These are phyloP conservation scores for Crithidia mellificae DNA, from an alignment of 208 protist species.

Conservation along the genomic window DNA sequence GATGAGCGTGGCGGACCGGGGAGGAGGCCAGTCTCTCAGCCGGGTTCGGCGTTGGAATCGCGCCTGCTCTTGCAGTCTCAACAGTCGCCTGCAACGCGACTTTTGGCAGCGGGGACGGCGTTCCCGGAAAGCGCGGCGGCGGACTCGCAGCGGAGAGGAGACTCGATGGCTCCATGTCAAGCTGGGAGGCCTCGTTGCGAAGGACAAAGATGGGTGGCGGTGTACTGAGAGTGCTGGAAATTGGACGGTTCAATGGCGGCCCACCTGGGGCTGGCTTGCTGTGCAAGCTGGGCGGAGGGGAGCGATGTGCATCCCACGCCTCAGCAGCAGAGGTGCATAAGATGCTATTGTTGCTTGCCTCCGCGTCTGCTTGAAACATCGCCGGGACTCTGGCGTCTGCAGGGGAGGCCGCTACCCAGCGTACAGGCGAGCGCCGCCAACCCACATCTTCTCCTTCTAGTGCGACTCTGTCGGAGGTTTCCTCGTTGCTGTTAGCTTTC, in stretches of 20 bases:
- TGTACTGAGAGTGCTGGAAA: neutral
- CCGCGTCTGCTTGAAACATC: too few relatives aligned
- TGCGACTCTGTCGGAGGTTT: too few relatives aligned
- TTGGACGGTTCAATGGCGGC: too few relatives aligned
- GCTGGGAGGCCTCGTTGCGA: neutral
- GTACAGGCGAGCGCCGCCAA: slow-evolving; percentile 26
- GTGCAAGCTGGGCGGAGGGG: neutral
- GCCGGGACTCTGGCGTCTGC: neutral
- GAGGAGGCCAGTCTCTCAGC: neutral
- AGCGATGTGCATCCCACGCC: slow-evolving; percentile 10
- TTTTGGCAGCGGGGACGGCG: slow-evolving; percentile 5
- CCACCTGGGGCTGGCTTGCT: neutral
- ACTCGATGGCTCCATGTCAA: neutral
- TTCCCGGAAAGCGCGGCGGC: slow-evolving; percentile 15
- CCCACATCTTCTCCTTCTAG: neutral
- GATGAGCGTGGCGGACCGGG: neutral
- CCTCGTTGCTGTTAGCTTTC: too few relatives aligned
- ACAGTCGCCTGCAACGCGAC: neutral
- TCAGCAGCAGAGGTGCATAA: slow-evolving; percentile 15
- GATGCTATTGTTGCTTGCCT: too few relatives aligned
- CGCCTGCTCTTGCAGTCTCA: neutral
- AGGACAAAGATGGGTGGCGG: neutral
- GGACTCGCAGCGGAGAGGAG: slow-evolving; percentile 10
- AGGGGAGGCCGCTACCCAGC: slow-evolving; percentile 13
- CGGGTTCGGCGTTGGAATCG: neutral